Evolutionary conservation across 192 early-diverging fungal species (phyloP).

Genomic region (Oehlia diaphana): DNA sequence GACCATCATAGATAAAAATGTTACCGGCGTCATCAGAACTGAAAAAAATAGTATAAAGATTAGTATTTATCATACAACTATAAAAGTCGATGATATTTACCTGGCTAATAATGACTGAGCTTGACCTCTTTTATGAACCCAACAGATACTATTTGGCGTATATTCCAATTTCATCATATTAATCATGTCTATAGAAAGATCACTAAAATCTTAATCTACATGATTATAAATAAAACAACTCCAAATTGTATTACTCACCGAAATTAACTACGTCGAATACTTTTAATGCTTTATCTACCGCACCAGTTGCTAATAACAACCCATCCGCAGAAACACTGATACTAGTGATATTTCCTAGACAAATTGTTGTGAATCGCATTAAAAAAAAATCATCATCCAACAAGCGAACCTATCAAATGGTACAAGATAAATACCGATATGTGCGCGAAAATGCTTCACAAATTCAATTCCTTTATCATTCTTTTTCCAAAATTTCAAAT

Average conservation of each 20-base stretch:
- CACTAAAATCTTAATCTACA: no score
- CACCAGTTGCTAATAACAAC: conserved; percentile 76
- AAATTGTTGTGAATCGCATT: neutral
- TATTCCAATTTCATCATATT: conserved; percentile 85
- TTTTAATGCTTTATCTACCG: conserved; percentile 84
- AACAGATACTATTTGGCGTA: conserved; percentile 76
- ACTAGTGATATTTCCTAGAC: conserved; percentile 49
- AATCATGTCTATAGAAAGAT: conserved; percentile 82
- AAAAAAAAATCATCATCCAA: neutral
- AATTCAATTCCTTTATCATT: conserved; percentile 90
- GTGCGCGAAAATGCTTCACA: conserved; percentile 95
- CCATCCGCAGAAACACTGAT: conserved; percentile 73
- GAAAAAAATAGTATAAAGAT: neutral
- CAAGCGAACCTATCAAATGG: neutral
- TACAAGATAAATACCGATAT: conserved; percentile 57
- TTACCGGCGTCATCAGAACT: conserved; percentile 72
- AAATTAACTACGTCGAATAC: conserved; percentile 97
- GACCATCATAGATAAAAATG: conserved; percentile 86
- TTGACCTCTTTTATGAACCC: conserved; percentile 83
- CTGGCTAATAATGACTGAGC: conserved; percentile 81
- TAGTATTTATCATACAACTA: neutral
- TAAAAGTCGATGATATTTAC: conserved; percentile 40
- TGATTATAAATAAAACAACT: no score
- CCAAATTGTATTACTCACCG: conserved; percentile 49
- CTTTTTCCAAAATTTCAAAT: conserved; percentile 99